Evolutionary conservation across 345 rosid genomes (phyloP), one percentile per base, ranked within the genome.

Genomic region (Brassica rapa): DNA sequence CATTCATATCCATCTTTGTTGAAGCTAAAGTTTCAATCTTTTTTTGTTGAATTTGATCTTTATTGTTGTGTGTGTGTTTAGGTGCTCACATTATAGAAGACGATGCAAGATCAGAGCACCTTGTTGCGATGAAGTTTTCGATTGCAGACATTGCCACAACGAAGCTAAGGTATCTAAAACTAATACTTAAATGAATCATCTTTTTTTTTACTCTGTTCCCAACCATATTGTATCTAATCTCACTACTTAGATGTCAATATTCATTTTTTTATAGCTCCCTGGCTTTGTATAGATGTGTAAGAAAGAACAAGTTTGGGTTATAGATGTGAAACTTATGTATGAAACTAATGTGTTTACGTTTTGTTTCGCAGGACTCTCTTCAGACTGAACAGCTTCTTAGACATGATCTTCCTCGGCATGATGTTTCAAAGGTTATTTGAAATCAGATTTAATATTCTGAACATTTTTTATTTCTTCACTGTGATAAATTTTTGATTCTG

Each of bases 141-240:
- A 88, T 82, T 94, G 98, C 82, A 88, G 98, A 75, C 94, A 92
- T 85, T 94, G 98, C 77, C 97, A 94, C 71, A 94, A 91, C 32
- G 97, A 92, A 83, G 84, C 86, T 49, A 94, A 87, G 93, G 98
- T 59, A 59, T 92, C 77, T 3, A 5, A 68, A 64, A 33, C 6
- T 16, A 37, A 4, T 5, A 32, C 35, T 24, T 62, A 32, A 68
- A 77, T 29, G 41, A 77, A 51, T 49, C 1, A 25, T 33, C 27
- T 33, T 66, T 32, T 4, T 19, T 19, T 19, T 19, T 19, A 19
- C 21, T 19, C 21, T 19, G 21, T 19, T 19, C 21, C 21, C 21
- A 19, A 19, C 21, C 21, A 19, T 19, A 19, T 19, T 19, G 21
- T 19, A 19, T 19, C 21, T 19, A 19, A 19, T 19, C 21, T 19